Conservation (phyloP, 1,284 basidiomycete genomes). For the Trametes versicolor region DNA sequence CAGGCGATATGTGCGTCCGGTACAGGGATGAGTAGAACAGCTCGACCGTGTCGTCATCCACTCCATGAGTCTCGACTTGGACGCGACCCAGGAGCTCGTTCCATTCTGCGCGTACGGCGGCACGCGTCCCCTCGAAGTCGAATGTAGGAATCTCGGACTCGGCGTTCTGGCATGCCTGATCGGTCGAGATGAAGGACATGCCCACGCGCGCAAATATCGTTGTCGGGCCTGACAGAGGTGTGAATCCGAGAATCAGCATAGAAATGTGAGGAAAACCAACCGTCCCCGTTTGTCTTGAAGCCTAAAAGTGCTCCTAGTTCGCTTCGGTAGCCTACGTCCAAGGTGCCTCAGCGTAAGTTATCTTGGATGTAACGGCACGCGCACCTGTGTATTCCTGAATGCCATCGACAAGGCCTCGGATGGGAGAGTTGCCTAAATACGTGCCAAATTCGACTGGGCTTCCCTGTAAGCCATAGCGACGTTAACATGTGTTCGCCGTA, state of each 20-base stretch:
- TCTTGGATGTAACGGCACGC: background rate
- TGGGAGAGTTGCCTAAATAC: conserved; percentile 61
- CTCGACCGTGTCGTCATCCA: conserved; percentile 56
- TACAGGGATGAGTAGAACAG: conserved; percentile 74
- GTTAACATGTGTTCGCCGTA: conserved; percentile 28
- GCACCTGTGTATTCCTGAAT: conserved; percentile 58
- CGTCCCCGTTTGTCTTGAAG: conserved; percentile 52
- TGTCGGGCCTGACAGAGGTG: conserved; percentile 40
- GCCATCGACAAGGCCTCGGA: conserved; percentile 55
- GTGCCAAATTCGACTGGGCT: conserved; percentile 60
- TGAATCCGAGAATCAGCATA: too few relatives aligned
- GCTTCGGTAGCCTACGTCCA: conserved; percentile 44
- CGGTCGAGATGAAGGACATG: conserved; percentile 66
- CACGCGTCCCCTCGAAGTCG: conserved; percentile 59
- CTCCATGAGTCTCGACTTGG: conserved; percentile 60
- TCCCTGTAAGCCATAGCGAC: conserved; percentile 25
- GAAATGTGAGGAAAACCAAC: conserved; percentile 6
- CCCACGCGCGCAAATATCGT: conserved; percentile 65
- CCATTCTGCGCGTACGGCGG: conserved; percentile 60
- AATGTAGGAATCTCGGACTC: conserved; percentile 68
- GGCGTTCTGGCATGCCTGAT: conserved; percentile 68
- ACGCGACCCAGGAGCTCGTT: conserved; percentile 64
- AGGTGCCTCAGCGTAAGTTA: background rate
- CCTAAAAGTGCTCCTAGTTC: conserved; percentile 63
- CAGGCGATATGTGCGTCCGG: conserved; percentile 71